Percentiles rank a stretch among this genome's conserved stretches.
phyloP scores from a whole-genome alignment of 306 rosid genomes.

The Sesbania bispinosa region DNA sequence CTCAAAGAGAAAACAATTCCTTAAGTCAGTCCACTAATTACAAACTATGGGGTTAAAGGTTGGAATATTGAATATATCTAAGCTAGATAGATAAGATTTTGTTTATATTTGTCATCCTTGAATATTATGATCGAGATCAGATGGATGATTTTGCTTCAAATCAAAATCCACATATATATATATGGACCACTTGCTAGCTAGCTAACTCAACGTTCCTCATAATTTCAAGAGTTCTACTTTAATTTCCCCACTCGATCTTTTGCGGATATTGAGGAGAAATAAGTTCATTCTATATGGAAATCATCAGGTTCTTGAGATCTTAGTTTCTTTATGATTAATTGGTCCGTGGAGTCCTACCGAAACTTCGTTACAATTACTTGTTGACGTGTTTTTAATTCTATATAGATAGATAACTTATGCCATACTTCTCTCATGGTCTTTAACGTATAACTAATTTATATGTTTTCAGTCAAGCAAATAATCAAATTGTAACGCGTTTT shows the following conservation, averaged over 20 bases:
- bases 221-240: too few relatives aligned
- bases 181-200: too few relatives aligned
- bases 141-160: too few relatives aligned
- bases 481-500: too few relatives aligned
- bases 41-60: conserved; percentile 22
- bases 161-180: too few relatives aligned
- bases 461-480: too few relatives aligned
- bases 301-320: not conserved
- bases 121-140: not conserved
- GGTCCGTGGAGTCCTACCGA: too few relatives aligned
- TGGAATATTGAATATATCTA: too few relatives aligned
- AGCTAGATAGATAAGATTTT: conserved; percentile 16
- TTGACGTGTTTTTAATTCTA: not conserved
- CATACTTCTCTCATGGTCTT: not conserved
- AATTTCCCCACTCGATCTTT: too few relatives aligned
- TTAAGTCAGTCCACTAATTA: conserved; percentile 20
- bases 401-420: not conserved
- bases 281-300: not conserved
- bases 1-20: conserved; percentile 27
- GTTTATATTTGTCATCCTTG: not conserved
- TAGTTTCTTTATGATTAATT: not conserved
- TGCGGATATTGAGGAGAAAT: too few relatives aligned
- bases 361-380: not conserved
- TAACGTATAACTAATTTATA: not conserved
- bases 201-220: too few relatives aligned